Base-by-base conservation (phyloP, 2,329 filamentous ascomycete genomes). In the Anthostomella pinea region DNA sequence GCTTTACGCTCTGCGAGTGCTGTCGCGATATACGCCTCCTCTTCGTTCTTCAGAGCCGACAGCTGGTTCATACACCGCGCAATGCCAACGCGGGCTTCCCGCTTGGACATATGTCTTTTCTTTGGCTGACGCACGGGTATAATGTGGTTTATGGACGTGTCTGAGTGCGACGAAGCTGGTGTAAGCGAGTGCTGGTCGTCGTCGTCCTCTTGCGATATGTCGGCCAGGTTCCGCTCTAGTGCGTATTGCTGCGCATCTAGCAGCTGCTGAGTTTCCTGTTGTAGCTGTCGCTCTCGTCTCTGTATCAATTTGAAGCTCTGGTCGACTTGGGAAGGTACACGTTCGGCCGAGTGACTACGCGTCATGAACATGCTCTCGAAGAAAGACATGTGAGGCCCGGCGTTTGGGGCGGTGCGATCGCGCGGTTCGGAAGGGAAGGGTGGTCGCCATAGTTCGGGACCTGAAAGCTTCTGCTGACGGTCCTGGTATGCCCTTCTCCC, bases 21-120 rank as follows among this genome's bases (percentile, higher is more conserved):
- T 2, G 68, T 63, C 3, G 74, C 69, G 1, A 88, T 63, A 16
- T 79, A 67, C 0, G 70, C 67, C n/a, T 80, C 68, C 61, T 89
- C 83, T 39, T 88, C 83, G 3, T 68, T 67, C 55, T 87, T 87
- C 17, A 90, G 64, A 7, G 73, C 71, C 0, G 77, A 77, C 5
- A 90, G 64, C 35, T 80, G 76, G 3, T 71, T 66, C 58, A 90
- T 84, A 31, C 77, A 73, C 32, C 69, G 72, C 11, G 76, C 70
- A 6, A 91, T 72, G 0, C 80, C 82, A 18, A 72, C 69, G n/a
- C 86, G 72, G 1, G 83, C 82, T 13, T 73, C 72, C 18, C 71
- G 70, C 10, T 89, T 66, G 0, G 80, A 74, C 7, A 77, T 57
- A 22, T 71, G 75, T 37, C 69, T 70, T 27, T 63, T 61, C 19